Percentiles rank a stretch among this genome's conserved stretches.
phyloP scores from a whole-genome alignment of 805 yeast genomes.

The Phaffomyces thermotolerans region DNA sequence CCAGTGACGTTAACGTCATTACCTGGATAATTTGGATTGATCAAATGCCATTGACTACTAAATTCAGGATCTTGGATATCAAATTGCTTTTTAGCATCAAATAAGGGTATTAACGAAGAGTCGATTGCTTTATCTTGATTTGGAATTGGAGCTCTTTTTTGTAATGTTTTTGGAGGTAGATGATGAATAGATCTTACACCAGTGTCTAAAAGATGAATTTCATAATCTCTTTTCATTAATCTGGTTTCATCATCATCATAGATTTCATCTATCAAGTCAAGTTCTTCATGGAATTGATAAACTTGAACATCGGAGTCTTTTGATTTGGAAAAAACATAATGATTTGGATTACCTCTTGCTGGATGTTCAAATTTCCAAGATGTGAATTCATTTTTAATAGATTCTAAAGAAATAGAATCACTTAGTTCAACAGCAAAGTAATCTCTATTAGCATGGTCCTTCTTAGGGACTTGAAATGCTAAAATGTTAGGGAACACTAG shows the following conservation, averaged over 20 bases:
- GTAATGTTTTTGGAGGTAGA: slow-evolving; percentile 46
- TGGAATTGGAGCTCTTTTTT: slow-evolving; percentile 53
- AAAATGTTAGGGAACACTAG: background rate
- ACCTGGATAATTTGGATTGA: slow-evolving; percentile 66
- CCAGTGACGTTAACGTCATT: slow-evolving; percentile 83
- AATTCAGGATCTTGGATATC: slow-evolving; percentile 81
- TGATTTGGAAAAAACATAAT: slow-evolving; percentile 57
- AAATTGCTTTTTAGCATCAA: slow-evolving; percentile 43
- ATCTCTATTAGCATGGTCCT: slow-evolving; percentile 43
- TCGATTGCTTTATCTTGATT: slow-evolving; percentile 32
- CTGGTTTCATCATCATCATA: slow-evolving; percentile 4
- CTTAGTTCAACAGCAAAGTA: slow-evolving; percentile 60
- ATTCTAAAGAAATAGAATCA: slow-evolving; percentile 25
- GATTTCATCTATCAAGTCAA: slow-evolving; percentile 6
- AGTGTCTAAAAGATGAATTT: slow-evolving; percentile 5
- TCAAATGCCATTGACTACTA: slow-evolving; percentile 83
- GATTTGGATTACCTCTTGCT: slow-evolving; percentile 51
- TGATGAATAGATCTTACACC: slow-evolving; percentile 44
- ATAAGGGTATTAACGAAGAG: slow-evolving; percentile 42
- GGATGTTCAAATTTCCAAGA: slow-evolving; percentile 56
- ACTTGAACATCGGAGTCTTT: slow-evolving; percentile 19
- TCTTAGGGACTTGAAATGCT: slow-evolving; percentile 25
- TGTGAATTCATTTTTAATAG: slow-evolving; percentile 31
- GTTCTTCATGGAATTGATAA: slow-evolving; percentile 9
- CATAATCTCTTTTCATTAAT: slow-evolving; percentile 14